These are phyloP conservation scores for Neoscytalidium dimidiatum DNA, from an alignment of 2,329 filamentous ascomycete genomes.

Conservation along the genomic window DNA sequence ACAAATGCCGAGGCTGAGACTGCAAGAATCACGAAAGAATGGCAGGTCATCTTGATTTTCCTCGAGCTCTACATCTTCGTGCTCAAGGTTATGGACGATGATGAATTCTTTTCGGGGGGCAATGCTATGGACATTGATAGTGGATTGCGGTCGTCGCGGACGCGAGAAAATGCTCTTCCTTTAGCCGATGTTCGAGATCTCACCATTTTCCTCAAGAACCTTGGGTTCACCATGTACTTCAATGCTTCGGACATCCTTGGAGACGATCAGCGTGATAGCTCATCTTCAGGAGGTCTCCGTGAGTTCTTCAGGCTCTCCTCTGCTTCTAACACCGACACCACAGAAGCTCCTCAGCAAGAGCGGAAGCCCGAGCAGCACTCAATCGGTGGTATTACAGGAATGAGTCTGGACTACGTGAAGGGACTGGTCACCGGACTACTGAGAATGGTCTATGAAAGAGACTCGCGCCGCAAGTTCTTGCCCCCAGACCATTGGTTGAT, in stretches of 20 bases:
- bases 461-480: slow-evolving; percentile 84
- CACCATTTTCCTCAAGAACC: slow-evolving; percentile 83
- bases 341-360: slow-evolving; percentile 26
- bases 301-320: slow-evolving; percentile 34
- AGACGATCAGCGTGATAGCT: slow-evolving; percentile 46
- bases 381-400: slow-evolving; percentile 65
- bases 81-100: slow-evolving; percentile 89
- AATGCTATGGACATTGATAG: slow-evolving; percentile 22
- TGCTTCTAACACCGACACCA: background rate
- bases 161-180: slow-evolving; percentile 66
- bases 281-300: slow-evolving; percentile 45
- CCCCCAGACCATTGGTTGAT: slow-evolving; percentile 90
- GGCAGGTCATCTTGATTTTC: slow-evolving; percentile 87
- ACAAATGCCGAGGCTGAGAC: slow-evolving; percentile 23
- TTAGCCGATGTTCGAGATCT: slow-evolving; percentile 72
- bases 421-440: slow-evolving; percentile 77
- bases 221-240: slow-evolving; percentile 88
- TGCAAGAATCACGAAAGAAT: slow-evolving; percentile 61
- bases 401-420: slow-evolving; percentile 77
- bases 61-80: slow-evolving; percentile 94
- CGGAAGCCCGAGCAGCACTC: slow-evolving; percentile 40
- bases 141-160: slow-evolving; percentile 23
- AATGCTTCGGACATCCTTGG: slow-evolving; percentile 67
- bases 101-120: slow-evolving; percentile 78
- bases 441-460: slow-evolving; percentile 87